Conservation (phyloP, 2,329 filamentous ascomycete species). For the Cladosporium sp. region DNA sequence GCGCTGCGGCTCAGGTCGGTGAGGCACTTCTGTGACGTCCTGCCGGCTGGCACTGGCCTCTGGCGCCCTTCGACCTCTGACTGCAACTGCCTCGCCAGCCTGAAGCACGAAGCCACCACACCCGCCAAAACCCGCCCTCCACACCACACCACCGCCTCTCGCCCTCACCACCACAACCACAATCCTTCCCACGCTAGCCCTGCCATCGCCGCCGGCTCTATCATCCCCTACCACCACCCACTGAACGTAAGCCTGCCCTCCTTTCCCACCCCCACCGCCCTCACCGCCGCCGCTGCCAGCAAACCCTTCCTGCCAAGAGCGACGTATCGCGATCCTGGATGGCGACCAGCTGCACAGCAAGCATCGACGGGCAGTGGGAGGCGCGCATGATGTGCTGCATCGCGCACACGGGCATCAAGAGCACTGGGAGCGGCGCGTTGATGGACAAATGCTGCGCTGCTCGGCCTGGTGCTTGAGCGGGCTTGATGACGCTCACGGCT, state of each 20-base stretch:
- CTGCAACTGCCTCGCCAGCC: constrained; percentile 6
- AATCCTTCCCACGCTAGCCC: constrained; percentile 8
- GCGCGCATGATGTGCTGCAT: not conserved
- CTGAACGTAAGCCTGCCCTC: constrained; percentile 5
- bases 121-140: constrained; percentile 4
- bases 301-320: constrained; percentile 12
- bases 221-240: constrained; percentile 6
- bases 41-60: not conserved
- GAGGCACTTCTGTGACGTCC: constrained; percentile 1
- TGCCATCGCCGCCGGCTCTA: constrained; percentile 2
- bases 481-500: constrained; percentile 5
- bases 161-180: not conserved
- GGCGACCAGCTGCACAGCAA: not conserved
- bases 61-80: not conserved
- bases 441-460: not conserved
- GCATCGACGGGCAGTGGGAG: not conserved
- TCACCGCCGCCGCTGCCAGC: not conserved
- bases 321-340: not conserved
- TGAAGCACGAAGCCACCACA: constrained; percentile 1
- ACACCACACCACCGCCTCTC: constrained; percentile 6
- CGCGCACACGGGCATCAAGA: not conserved
- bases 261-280: not conserved
- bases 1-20: not conserved
- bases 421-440: not conserved
- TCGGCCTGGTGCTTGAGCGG: not conserved